phyloP scores from a whole-genome alignment of 345 rosid genomes.

The Geranium brycei region DNA sequence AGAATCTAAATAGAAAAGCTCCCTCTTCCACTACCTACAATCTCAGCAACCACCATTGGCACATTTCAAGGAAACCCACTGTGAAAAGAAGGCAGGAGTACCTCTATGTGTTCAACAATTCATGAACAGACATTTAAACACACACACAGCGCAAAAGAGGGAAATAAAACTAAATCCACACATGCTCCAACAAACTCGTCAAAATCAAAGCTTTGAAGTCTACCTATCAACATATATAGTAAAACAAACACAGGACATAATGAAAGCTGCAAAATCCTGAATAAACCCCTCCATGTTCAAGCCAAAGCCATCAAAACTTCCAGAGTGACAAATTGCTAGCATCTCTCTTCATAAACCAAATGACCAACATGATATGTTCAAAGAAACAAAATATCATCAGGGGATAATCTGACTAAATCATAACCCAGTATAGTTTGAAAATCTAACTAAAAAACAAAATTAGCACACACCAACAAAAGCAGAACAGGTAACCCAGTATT shows the following conservation, averaged over 20 bases:
- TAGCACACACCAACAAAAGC: too few relatives aligned
- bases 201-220: neutral
- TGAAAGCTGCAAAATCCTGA: neutral
- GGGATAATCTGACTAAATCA: neutral
- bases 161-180: neutral
- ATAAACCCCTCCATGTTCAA: neutral
- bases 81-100: neutral
- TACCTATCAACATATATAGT: neutral
- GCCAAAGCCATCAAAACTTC: too few relatives aligned
- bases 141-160: neutral
- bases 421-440: neutral
- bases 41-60: neutral
- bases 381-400: neutral
- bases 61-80: neutral
- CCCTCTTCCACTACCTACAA: neutral
- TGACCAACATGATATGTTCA: too few relatives aligned
- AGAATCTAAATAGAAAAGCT: neutral
- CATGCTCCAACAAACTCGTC: neutral
- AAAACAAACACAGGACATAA: neutral
- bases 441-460: neutral
- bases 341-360: too few relatives aligned
- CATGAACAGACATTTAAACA: neutral
- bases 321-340: too few relatives aligned
- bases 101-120: neutral
- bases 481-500: too few relatives aligned